phyloP scores from a whole-genome alignment of 2,329 filamentous ascomycete genomes.

The Endothia cerciana region DNA sequence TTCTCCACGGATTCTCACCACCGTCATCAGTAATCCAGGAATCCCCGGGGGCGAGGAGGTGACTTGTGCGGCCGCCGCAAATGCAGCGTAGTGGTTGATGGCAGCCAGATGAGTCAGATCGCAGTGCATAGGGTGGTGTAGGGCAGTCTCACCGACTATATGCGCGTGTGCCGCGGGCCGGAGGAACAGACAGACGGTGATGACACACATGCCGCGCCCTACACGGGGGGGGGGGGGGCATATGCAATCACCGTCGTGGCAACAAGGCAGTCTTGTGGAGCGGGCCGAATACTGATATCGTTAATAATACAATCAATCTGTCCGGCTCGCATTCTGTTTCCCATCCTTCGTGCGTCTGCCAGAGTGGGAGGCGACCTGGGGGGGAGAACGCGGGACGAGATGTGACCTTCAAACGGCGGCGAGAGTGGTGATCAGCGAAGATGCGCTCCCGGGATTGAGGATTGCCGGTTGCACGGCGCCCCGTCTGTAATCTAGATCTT shows the following conservation, averaged over 20 bases:
- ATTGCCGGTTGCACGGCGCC: slow-evolving; percentile 11
- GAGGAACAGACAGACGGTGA: slow-evolving; percentile 1
- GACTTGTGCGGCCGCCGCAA: no score
- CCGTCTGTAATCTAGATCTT: not conserved
- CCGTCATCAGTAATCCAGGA: slow-evolving; percentile 13
- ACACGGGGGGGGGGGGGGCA: not conserved
- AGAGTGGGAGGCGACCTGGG: not conserved
- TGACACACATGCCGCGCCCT: slow-evolving; percentile 15
- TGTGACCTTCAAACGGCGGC: no score
- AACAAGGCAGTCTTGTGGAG: not conserved
- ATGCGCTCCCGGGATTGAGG: not conserved
- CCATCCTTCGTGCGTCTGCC: not conserved
- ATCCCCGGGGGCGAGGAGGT: not conserved
- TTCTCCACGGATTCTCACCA: slow-evolving; percentile 11
- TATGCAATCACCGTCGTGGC: not conserved
- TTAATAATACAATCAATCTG: not conserved
- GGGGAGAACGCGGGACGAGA: slow-evolving; percentile 11
- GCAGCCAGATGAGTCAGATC: slow-evolving; percentile 25
- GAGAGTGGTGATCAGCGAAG: no score
- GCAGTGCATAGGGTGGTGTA: not conserved
- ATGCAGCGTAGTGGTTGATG: not conserved
- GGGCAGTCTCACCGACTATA: slow-evolving; percentile 25
- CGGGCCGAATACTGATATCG: not conserved
- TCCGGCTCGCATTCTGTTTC: slow-evolving; percentile 8
- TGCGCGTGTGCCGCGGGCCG: slow-evolving; percentile 18